Percentiles rank a stretch among this genome's conserved stretches.
phyloP scores from a whole-genome alignment of 1,139 yeast genomes.

The Suhomyces maxii region DNA sequence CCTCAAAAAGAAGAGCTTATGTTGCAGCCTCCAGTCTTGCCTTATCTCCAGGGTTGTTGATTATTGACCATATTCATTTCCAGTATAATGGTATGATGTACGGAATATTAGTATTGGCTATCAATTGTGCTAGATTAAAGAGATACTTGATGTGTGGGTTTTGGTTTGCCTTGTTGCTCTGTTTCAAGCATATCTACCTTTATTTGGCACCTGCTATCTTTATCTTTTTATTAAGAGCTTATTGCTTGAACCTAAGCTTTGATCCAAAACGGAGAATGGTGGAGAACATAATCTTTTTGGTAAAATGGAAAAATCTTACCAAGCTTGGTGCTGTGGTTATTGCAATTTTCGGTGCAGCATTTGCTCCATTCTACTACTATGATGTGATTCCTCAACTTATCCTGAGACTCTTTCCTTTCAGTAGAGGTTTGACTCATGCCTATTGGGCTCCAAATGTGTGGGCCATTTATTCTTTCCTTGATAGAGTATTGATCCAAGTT shows the following conservation, averaged over 20 bases:
- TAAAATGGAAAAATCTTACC: conserved; percentile 59
- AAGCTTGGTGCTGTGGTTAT: conserved; percentile 70
- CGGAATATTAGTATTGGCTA: conserved; percentile 73
- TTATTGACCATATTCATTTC: conserved; percentile 91
- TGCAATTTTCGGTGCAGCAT: conserved; percentile 63
- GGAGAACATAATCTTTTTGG: conserved; percentile 40
- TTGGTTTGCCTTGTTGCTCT: conserved; percentile 72
- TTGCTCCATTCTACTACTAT: conserved; percentile 75
- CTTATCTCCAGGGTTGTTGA: conserved; percentile 83
- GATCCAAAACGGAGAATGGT: conserved; percentile 24
- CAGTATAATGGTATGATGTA: conserved; percentile 94
- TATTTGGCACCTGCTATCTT: conserved; percentile 95
- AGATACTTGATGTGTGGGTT: conserved; percentile 65
- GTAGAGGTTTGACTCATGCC: conserved; percentile 94
- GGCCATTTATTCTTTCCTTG: conserved; percentile 91
- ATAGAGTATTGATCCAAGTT: conserved; percentile 63
- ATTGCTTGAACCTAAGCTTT: conserved; percentile 54
- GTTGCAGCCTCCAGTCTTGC: conserved; percentile 83
- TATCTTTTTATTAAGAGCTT: conserved; percentile 70
- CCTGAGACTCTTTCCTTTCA: conserved; percentile 81
- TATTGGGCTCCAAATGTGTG: conserved; percentile 99
- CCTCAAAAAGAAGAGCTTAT: conserved; percentile 49
- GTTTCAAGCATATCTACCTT: conserved; percentile 91
- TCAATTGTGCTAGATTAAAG: conserved; percentile 66
- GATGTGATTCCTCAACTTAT: conserved; percentile 66